phyloP scores from a whole-genome alignment of 129 eudicot species.

The Artemisia annua region DNA sequence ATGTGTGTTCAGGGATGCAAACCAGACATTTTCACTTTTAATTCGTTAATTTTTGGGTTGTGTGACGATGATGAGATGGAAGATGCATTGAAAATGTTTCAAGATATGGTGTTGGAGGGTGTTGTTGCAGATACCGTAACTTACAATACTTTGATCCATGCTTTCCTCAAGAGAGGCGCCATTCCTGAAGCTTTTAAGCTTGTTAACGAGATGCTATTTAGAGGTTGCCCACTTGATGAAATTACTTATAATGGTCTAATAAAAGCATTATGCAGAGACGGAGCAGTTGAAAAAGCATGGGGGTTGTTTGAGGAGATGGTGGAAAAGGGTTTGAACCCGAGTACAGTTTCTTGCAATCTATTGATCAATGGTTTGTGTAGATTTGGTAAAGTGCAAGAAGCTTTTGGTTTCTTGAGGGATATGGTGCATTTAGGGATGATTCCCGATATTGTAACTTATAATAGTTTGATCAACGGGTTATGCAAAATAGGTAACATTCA shows the following conservation, averaged over 20 bases:
- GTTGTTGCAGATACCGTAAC: constrained; percentile 81
- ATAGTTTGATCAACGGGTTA: constrained; percentile 72
- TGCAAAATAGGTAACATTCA: constrained; percentile 63
- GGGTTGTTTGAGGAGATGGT: constrained; percentile 80
- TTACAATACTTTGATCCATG: constrained; percentile 80
- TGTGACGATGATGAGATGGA: constrained; percentile 65
- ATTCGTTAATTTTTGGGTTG: constrained; percentile 74
- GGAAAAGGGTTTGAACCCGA: constrained; percentile 66
- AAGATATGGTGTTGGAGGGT: constrained; percentile 87
- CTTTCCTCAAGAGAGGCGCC: constrained; percentile 54
- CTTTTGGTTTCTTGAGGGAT: constrained; percentile 69
- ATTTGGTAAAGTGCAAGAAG: constrained; percentile 60
- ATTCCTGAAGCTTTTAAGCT: constrained; percentile 68
- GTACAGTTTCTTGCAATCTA: constrained; percentile 67
- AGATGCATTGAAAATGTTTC: constrained; percentile 62
- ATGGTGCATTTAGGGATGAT: constrained; percentile 66
- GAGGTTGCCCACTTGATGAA: constrained; percentile 75
- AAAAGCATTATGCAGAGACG: constrained; percentile 40
- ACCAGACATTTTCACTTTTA: constrained; percentile 80
- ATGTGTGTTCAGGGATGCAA: constrained; percentile 73
- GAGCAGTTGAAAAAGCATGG: constrained; percentile 44
- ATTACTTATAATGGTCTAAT: constrained; percentile 70
- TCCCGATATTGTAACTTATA: constrained; percentile 85
- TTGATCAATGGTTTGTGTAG: constrained; percentile 70
- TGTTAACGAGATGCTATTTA: constrained; percentile 76